Base-by-base conservation (phyloP, 805 yeast genomes). In the Sungouiella thailandica region DNA sequence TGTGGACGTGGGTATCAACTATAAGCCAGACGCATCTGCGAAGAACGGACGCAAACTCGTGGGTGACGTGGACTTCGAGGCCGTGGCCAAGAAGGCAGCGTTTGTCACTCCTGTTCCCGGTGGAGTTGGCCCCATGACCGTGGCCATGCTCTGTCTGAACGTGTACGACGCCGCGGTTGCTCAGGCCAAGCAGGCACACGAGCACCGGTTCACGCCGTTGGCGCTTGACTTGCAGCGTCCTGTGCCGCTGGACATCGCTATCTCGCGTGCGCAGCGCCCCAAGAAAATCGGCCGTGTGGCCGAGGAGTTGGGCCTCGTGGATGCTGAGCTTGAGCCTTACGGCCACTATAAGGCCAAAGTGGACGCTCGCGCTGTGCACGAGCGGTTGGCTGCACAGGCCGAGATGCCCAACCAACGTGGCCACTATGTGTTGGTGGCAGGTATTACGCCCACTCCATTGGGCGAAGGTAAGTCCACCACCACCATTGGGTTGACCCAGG, bases 121-220 rank as follows among this genome's bases (percentile, higher is more conserved):
- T 56, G 97, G 97, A 50, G 97, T 90, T 43, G 98, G 98, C 25
- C 98, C 98, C 44, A 90, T 90, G 97, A 90, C 98, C 17, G 97
- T 90, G 30, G 96, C 96, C 25, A 88, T 89, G 96, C 76, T 90
- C 40, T 74, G 89, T 42, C 75, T 82, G 44, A 90, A 93, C 53
- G 90, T 90, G 8, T 68, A 79, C 37, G 72, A 75, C 44, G 86
- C 96, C 32, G 95, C 97, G 14, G 70, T 81, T 49, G 64, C 74
- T 35, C 76, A 71, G 51, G 70, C 64, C 35, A 60, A 60, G 59
- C 66, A 51, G 33, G 66, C 68, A 8, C 70, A 73, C 53, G 60
- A 68, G 53, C 66, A 74, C 47, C 58, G 62, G 39, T 62, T 74
- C 51, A 59, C 58, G 40, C 83, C 87, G 14, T 63, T 80, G 47